A percentile compares a stretch with the other conserved stretches of the same genome.
These are phyloP conservation scores for Marasmius fiardii DNA, from an alignment of 1,284 basidiomycete species.

Conservation along the genomic window DNA sequence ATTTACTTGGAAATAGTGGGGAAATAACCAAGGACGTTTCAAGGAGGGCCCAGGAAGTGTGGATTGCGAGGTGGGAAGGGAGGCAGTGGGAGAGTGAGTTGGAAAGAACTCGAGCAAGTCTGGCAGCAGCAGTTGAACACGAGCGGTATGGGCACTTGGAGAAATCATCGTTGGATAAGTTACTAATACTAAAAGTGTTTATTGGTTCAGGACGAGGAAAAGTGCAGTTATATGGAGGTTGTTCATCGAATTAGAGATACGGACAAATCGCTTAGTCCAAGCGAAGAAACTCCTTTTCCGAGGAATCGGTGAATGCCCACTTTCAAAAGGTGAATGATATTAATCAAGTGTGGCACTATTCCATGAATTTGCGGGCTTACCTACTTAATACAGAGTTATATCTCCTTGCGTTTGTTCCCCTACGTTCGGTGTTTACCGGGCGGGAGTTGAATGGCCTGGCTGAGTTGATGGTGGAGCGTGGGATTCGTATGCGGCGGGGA, in stretches of 20 bases:
- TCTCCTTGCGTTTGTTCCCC: slow-evolving; percentile 76
- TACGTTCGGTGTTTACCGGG: slow-evolving; percentile 65
- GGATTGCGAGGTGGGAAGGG: slow-evolving; percentile 76
- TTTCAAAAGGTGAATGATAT: slow-evolving; percentile 85
- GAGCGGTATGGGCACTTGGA: slow-evolving; percentile 48
- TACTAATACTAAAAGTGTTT: slow-evolving; percentile 9
- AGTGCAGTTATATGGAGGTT: slow-evolving; percentile 77
- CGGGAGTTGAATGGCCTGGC: slow-evolving; percentile 68
- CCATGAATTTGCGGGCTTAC: slow-evolving; percentile 11
- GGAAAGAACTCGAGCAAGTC: slow-evolving; percentile 64
- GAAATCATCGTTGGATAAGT: not conserved
- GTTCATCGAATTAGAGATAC: slow-evolving; percentile 82
- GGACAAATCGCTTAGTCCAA: slow-evolving; percentile 50
- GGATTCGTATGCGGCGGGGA: slow-evolving; percentile 66
- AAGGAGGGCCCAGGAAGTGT: slow-evolving; percentile 63
- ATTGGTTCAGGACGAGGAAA: slow-evolving; percentile 52
- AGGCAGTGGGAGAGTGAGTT: slow-evolving; percentile 65
- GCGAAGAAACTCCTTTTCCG: slow-evolving; percentile 82
- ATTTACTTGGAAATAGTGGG: slow-evolving; percentile 45
- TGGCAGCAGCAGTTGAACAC: slow-evolving; percentile 58
- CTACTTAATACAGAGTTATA: slow-evolving; percentile 63
- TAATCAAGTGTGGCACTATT: slow-evolving; percentile 9
- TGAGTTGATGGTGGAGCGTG: slow-evolving; percentile 82
- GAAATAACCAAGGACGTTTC: slow-evolving; percentile 51
- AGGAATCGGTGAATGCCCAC: slow-evolving; percentile 79